Evolutionary conservation across 1,284 basidiomycete genomes (phyloP).

Genomic region (Lignosus rhinocerotis): DNA sequence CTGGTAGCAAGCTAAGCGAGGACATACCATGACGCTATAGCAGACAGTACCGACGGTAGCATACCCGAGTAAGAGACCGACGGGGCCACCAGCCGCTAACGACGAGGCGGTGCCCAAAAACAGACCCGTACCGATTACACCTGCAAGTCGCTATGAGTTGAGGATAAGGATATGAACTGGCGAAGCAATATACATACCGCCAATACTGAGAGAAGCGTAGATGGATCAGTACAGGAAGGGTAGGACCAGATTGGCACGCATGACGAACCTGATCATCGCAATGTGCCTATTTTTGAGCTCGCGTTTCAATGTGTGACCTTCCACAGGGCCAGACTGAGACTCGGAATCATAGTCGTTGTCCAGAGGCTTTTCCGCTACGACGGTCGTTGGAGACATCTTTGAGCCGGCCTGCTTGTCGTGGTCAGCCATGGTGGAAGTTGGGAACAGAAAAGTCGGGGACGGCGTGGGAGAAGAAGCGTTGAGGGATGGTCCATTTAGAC

Average conservation of each 20-base stretch:
- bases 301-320: conserved; percentile 18
- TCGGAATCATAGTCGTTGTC: background rate
- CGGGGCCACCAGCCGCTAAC: conserved; percentile 55
- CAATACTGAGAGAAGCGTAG: conserved; percentile 31
- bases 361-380: background rate
- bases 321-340: background rate
- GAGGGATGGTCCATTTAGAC: background rate
- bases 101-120: conserved; percentile 65
- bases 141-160: conserved; percentile 36
- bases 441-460: background rate
- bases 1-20: background rate
- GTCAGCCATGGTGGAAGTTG: background rate
- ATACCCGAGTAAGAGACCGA: conserved; percentile 70
- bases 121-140: conserved; percentile 76
- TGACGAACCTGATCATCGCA: conserved; percentile 30
- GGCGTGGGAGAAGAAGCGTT: background rate
- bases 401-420: background rate
- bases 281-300: conserved; percentile 33
- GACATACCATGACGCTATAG: conserved; percentile 42
- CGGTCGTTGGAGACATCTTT: background rate
- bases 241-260: background rate
- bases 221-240: background rate
- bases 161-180: background rate
- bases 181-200: conserved; percentile 26
- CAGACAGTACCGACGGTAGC: conserved; percentile 61